These are phyloP conservation scores for Psidium friedrichsthalianum DNA, from an alignment of 345 rosid genomes.

Conservation along the genomic window DNA sequence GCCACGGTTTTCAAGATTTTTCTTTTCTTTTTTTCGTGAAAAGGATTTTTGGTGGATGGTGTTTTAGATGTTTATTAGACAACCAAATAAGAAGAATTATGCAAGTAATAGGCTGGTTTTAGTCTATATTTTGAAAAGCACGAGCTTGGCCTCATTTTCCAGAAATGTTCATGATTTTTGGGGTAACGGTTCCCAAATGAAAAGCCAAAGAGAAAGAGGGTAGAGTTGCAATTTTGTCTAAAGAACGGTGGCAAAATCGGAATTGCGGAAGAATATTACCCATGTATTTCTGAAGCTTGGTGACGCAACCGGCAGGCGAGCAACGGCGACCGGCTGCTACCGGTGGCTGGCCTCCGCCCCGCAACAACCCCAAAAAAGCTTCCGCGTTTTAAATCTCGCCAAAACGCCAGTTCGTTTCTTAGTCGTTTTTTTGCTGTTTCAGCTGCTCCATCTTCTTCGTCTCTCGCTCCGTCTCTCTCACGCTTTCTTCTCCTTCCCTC, in stretches of 20 bases:
- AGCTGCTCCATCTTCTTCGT: not conserved
- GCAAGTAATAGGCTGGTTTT: no score
- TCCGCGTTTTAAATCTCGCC: not conserved
- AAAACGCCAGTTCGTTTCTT: not conserved
- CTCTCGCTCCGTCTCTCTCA: not conserved
- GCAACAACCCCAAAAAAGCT: not conserved
- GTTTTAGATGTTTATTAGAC: not conserved
- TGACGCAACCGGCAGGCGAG: slow-evolving; percentile 14
- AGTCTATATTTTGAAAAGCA: no score
- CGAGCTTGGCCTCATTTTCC: no score
- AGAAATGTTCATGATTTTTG: not conserved
- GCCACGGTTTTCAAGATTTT: not conserved
- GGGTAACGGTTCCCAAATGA: not conserved
- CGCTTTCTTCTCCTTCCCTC: not conserved
- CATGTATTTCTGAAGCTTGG: not conserved
- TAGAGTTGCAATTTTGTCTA: not conserved
- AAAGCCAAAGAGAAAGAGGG: not conserved
- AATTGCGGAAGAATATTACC: no score
- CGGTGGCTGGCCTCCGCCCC: slow-evolving; percentile 4
- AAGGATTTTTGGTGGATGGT: not conserved
- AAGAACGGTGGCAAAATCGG: not conserved
- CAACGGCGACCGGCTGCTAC: slow-evolving; percentile 16
- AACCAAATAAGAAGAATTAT: no score
- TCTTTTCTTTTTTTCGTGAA: no score
- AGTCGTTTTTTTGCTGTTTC: not conserved